Percentiles rank a stretch among this genome's conserved stretches.
Conservation (phyloP, 2,329 filamentous ascomycete species). For the Aspergillus costaricaensis region DNA sequence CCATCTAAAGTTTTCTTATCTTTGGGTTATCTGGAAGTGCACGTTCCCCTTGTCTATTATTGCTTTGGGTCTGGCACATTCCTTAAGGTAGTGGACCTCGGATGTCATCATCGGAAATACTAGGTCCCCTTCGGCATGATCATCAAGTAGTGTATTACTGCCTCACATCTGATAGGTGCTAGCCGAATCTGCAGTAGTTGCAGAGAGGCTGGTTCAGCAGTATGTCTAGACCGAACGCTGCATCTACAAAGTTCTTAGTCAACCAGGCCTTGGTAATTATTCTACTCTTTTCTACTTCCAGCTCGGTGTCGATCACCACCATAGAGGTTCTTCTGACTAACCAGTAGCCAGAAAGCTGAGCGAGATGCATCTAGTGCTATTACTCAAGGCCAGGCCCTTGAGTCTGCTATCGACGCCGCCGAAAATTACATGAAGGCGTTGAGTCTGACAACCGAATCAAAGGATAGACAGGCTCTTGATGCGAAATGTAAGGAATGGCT, state of each 20-base stretch:
- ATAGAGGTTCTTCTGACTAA: slow-evolving; percentile 25
- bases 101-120: slow-evolving; percentile 1
- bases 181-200: neutral
- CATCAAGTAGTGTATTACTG: neutral
- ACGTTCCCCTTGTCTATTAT: neutral
- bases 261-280: slow-evolving; percentile 35
- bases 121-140: neutral
- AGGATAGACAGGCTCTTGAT: slow-evolving; percentile 67
- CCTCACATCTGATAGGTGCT: neutral
- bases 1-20: neutral
- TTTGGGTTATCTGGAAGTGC: neutral
- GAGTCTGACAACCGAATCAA: slow-evolving; percentile 59
- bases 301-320: neutral
- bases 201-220: slow-evolving; percentile 9
- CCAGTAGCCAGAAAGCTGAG: slow-evolving; percentile 54
- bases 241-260: slow-evolving; percentile 30
- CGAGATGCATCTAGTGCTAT: slow-evolving; percentile 52
- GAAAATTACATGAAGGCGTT: slow-evolving; percentile 81
- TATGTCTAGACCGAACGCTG: slow-evolving; percentile 34
- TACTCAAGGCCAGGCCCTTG: slow-evolving; percentile 66
- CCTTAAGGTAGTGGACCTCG: neutral
- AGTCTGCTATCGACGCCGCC: slow-evolving; percentile 72
- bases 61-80: neutral
- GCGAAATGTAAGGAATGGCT: slow-evolving; percentile 71
- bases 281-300: slow-evolving; percentile 1